Base-by-base conservation (phyloP, 441 rosid species). In the Gossypium davidsonii region DNA sequence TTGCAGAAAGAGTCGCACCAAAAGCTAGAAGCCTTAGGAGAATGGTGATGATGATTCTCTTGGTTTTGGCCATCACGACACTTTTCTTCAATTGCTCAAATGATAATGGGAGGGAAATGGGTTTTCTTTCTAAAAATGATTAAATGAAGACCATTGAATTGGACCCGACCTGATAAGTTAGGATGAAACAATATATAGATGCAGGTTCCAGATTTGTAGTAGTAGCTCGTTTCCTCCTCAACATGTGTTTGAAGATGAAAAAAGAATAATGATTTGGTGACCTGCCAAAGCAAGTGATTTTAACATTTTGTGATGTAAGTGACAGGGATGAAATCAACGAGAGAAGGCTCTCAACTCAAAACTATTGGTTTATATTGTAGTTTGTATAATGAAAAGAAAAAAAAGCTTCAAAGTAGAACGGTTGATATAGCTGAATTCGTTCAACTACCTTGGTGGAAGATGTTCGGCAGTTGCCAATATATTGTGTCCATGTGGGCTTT, bases 11-110 rank as follows among this genome's bases (percentile, higher is more conserved):
- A 6, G 83, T 76, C 10, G 87, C 86, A 64, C 80, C 85, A 39
- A 85, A 66, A 7, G 89, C 84, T 0, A 85, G 56, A 31, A 85
- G 75, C 86, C 92, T 79, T 12, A 88, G 78, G 34, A 82, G 55
- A 15, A 59, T 65, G 42, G 52, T 48, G 73, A 83, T 70, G 37
- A 74, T 70, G 44, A 74, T 28, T 69, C 72, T 73, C 69, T 66
- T 79, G 9, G 61, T 14, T 73, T 72, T 78, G 28, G 74, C 80
- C 87, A 83, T 84, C 28, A 59, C 60, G 37, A 31, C 3, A 3
- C 2, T 1, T 18, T 8, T 17, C 12, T 44, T 55, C 39, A 15
- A 53, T 31, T 48, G 20, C 4, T 56, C 12, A 28, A 67, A 26
- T 48, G 8, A 34, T 11, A 11, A 23, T 12, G 23, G 55, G 23